A percentile compares a stretch with the other conserved stretches of the same genome.
Evolutionary conservation across 176 grass and related monocot species (phyloP).

Genomic region (Avena eriantha): DNA sequence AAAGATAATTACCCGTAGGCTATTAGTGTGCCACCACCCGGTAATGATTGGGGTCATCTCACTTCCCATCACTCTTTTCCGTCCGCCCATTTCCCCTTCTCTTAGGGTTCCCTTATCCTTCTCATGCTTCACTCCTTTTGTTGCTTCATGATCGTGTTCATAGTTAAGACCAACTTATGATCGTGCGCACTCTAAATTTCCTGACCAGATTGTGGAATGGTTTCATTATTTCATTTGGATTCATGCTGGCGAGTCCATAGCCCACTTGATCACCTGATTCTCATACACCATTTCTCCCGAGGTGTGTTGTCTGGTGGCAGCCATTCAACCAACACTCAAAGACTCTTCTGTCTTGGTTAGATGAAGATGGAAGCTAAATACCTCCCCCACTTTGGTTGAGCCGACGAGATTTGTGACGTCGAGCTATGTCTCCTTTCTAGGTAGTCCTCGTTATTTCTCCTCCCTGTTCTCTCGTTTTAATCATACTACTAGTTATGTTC

Average conservation of each 20-base stretch:
- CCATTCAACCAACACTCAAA: neutral
- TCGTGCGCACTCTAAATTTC: neutral
- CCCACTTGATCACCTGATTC: neutral
- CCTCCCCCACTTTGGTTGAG: neutral
- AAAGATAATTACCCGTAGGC: neutral
- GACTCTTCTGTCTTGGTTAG: neutral
- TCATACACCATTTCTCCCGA: neutral
- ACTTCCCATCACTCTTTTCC: too few species aligned
- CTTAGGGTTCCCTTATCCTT: too few species aligned
- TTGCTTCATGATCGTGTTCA: too few species aligned
- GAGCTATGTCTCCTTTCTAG: neutral
- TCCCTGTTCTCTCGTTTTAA: neutral
- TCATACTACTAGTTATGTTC: neutral
- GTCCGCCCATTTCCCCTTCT: too few species aligned
- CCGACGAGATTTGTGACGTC: neutral
- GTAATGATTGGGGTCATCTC: too few species aligned
- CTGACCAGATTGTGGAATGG: neutral
- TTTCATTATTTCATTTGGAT: neutral
- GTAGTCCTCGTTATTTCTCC: neutral
- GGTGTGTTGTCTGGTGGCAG: neutral
- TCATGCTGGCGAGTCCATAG: neutral
- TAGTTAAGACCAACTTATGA: too few species aligned
- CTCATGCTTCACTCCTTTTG: too few species aligned
- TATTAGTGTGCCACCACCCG: neutral
- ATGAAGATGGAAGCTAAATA: neutral